Evolutionary conservation across 2,329 filamentous ascomycete species (phyloP).

Genomic region (Alternaria metachromatica): DNA sequence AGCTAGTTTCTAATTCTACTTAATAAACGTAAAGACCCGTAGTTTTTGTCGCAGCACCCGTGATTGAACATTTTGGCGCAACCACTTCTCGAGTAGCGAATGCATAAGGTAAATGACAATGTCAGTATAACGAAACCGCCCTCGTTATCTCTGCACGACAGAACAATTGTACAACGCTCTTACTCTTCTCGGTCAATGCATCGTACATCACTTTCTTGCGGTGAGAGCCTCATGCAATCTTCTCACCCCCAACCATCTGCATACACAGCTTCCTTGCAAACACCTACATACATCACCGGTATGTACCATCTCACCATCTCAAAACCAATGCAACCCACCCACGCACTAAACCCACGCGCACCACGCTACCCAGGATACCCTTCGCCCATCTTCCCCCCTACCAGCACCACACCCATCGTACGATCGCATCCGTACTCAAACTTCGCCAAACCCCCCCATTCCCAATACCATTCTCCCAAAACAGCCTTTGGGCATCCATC

Average conservation of each 20-base stretch:
- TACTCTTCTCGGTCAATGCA: neutral
- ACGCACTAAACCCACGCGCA: neutral
- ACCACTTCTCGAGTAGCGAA: neutral
- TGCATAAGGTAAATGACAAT: neutral
- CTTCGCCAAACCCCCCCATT: neutral
- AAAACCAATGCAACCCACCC: neutral
- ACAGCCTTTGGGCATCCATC: neutral
- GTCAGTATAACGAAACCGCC: neutral
- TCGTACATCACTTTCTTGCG: neutral
- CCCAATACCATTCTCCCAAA: neutral
- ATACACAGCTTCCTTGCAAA: neutral
- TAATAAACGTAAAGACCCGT: neutral
- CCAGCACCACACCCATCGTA: neutral
- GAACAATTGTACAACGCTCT: neutral
- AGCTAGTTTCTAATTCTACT: neutral
- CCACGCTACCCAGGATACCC: neutral
- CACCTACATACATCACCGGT: neutral
- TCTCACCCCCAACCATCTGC: neutral
- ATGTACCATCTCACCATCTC: no score
- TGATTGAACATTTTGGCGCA: neutral
- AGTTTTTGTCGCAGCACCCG: rapidly evolving
- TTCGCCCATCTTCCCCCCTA: neutral
- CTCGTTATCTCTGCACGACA: neutral
- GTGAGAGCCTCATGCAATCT: neutral
- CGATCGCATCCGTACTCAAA: neutral